Evolutionary conservation across 192 early-diverging fungal genomes (phyloP).

Genomic region (Dissophora ornata): DNA sequence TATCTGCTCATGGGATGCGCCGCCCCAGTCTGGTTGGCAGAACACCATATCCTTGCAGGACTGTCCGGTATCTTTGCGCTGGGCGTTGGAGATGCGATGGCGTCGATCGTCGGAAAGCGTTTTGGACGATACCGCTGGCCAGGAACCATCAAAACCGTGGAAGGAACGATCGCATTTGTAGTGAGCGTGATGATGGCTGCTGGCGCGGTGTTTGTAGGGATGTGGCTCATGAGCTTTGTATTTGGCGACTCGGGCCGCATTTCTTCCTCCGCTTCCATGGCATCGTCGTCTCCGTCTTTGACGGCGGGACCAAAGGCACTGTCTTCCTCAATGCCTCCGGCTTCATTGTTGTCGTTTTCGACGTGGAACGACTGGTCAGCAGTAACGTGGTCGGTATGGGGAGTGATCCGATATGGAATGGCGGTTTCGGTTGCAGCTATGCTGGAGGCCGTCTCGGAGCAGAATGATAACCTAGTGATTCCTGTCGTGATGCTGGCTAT

Average conservation of each 20-base stretch:
- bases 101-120: conserved; percentile 85
- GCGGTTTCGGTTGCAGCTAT: conserved; percentile 62
- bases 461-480: conserved; percentile 96
- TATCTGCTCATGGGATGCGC: conserved; percentile 94
- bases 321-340: conserved; percentile 26
- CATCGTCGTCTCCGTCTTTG: neutral
- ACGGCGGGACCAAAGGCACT: neutral
- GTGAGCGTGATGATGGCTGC: conserved; percentile 68
- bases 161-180: conserved; percentile 89
- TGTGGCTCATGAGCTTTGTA: conserved; percentile 50
- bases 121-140: conserved; percentile 82
- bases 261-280: neutral
- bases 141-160: conserved; percentile 81
- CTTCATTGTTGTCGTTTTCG: conserved; percentile 28
- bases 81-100: conserved; percentile 91
- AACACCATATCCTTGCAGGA: conserved; percentile 60
- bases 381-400: conserved; percentile 34
- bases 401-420: conserved; percentile 37
- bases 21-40: conserved; percentile 85
- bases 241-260: conserved; percentile 13
- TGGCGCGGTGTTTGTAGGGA: conserved; percentile 42
- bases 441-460: conserved; percentile 88
- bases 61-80: conserved; percentile 87
- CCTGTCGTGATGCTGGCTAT: conserved; percentile 80
- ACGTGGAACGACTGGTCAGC: conserved; percentile 45